Percentiles rank a stretch among this genome's conserved stretches.
Evolutionary conservation across 768 basidiomycete genomes (phyloP).

Genomic region (Phaffia australis): DNA sequence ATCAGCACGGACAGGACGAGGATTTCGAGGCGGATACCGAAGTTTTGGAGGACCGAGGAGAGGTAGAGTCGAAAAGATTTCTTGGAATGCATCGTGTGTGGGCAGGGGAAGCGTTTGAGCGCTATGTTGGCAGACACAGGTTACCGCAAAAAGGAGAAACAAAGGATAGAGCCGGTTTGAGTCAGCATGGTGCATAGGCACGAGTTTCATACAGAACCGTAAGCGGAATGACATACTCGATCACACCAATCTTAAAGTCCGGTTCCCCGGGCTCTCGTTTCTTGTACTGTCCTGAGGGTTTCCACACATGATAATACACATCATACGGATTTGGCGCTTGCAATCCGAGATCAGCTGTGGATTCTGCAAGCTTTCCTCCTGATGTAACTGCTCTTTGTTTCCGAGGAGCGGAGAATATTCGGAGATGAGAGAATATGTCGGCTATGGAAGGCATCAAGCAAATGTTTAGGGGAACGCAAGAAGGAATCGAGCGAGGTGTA

Average conservation of each 20-base stretch:
- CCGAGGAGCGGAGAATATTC: constrained; percentile 9
- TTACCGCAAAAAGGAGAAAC: not conserved
- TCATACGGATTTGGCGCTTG: constrained; percentile 13
- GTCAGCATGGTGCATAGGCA: too few species aligned
- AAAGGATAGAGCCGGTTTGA: not conserved
- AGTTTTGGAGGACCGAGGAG: constrained; percentile 2
- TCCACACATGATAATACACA: constrained; percentile 24
- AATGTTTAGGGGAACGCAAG: too few species aligned
- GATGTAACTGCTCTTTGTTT: not conserved
- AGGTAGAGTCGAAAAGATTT: constrained; percentile 9
- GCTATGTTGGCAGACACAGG: not conserved
- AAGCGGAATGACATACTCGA: constrained; percentile 7
- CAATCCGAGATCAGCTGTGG: not conserved
- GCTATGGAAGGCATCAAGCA: not conserved
- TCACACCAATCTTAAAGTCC: constrained; percentile 19
- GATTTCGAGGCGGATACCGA: constrained; percentile 2
- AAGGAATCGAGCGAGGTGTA: not conserved
- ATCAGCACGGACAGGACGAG: not conserved
- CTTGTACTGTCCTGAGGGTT: constrained; percentile 11
- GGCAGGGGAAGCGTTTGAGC: constrained; percentile 3
- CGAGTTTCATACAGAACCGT: not conserved
- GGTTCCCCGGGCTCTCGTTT: constrained; percentile 16
- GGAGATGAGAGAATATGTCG: constrained; percentile 8
- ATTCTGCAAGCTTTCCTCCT: not conserved
- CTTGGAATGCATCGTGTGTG: not conserved